Conservation (phyloP, 805 yeast species). For the Komagataella kurtzmanii region DNA sequence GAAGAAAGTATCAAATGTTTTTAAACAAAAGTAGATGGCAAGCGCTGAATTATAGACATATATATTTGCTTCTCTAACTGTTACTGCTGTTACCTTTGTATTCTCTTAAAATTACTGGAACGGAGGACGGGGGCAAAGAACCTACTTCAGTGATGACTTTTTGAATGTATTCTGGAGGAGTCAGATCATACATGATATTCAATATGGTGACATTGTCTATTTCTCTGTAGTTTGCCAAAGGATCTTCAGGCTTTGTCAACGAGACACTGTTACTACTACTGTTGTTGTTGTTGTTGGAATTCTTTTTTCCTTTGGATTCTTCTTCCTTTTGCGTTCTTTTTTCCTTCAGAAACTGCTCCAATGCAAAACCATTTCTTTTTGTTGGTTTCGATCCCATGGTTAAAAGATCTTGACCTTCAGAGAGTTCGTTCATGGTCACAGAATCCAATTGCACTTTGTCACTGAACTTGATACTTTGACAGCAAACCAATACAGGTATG, state of each 20-base stretch:
- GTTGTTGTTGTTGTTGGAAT: slow-evolving; percentile 10
- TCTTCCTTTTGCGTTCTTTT: slow-evolving; percentile 16
- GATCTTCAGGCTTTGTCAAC: slow-evolving; percentile 11
- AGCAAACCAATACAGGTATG: slow-evolving; percentile 89
- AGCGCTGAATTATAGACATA: neutral
- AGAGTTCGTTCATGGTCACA: slow-evolving; percentile 87
- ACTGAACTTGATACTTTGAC: slow-evolving; percentile 88
- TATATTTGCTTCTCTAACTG: neutral
- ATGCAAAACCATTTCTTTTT: slow-evolving; percentile 43
- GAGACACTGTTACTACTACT: slow-evolving; percentile 13
- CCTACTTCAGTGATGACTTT: slow-evolving; percentile 95
- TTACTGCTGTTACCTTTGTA: slow-evolving; percentile 35
- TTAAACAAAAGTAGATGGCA: slow-evolving; percentile 29
- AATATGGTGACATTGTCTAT: slow-evolving; percentile 56
- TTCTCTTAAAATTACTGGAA: slow-evolving; percentile 91
- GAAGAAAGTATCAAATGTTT: slow-evolving; percentile 24
- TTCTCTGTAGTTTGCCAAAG: slow-evolving; percentile 49
- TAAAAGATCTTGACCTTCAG: slow-evolving; percentile 64
- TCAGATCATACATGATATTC: slow-evolving; percentile 83
- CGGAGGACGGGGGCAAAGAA: slow-evolving; percentile 94
- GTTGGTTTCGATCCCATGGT: slow-evolving; percentile 31
- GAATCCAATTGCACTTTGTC: slow-evolving; percentile 94
- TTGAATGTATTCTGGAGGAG: slow-evolving; percentile 88
- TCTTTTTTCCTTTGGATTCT: neutral
- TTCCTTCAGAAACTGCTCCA: slow-evolving; percentile 44